Evolutionary conservation across 73 alveolate species (phyloP).

Genomic region (Tetrahymena elliotti): DNA sequence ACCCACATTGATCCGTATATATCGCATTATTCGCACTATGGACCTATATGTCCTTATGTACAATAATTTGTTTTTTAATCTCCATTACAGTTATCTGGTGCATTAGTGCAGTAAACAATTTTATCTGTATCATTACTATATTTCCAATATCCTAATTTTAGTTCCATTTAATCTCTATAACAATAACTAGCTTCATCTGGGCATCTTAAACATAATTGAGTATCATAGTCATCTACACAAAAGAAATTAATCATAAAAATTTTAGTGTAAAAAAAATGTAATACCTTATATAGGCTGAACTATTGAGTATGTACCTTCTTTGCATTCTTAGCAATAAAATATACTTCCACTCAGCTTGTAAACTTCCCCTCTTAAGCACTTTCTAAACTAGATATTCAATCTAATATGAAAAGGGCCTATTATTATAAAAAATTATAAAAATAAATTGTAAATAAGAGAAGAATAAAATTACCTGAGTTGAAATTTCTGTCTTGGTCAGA

Average conservation of each 20-base stretch:
- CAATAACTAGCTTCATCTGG: not conserved
- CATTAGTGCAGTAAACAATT: conserved; percentile 11
- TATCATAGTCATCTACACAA: not conserved
- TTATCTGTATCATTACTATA: not conserved
- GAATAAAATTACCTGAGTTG: not conserved
- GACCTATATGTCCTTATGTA: conserved; percentile 15
- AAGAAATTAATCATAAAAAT: not conserved
- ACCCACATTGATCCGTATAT: not conserved
- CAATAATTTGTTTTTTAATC: not conserved
- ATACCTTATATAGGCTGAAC: not conserved
- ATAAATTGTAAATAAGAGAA: not conserved
- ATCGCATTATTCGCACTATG: conserved; percentile 34
- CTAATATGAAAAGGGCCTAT: not conserved
- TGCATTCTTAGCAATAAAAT: not conserved
- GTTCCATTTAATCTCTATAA: not conserved
- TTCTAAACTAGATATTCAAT: not conserved
- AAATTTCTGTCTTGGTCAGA: not conserved
- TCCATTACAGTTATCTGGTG: conserved; percentile 10
- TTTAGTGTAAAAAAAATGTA: not conserved
- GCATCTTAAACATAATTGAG: not conserved
- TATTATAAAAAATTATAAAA: not conserved
- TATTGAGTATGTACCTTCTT: not conserved
- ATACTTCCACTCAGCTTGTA: not conserved
- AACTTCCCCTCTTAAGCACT: not conserved
- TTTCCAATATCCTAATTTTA: conserved; percentile 23